Base-by-base conservation (phyloP, 1,139 yeast genomes). In the Kluyveromyces marxianus region DNA sequence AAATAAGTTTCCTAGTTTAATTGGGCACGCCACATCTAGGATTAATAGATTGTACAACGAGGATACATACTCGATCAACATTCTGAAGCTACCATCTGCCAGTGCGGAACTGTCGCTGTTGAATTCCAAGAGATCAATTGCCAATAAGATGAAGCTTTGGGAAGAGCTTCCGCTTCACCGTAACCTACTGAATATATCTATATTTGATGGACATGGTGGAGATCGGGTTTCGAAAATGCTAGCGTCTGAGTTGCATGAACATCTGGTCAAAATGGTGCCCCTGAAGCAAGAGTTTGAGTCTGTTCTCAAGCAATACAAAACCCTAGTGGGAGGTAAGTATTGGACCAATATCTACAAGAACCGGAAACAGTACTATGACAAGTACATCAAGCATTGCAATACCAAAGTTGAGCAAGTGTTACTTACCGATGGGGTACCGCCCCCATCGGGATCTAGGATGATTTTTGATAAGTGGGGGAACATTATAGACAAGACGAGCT, bases 161-260 rank as follows among this genome's bases (percentile, higher is more conserved):
- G 53, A 46, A 40, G 46, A 46, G 42, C 42, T 48, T 24, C 45
- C 54, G 7, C 41, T 52, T 37, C 48, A 46, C 7, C 47, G 54
- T 21, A 57, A 63, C 35, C 75, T 79, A 31, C 83, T 88, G 66
- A 79, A 79, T 57, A 81, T 85, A 62, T 77, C 79, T 42, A 75
- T 92, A 2, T 89, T 83, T 64, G 98, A 92, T 65, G 98, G 97
- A 2, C 98, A 92, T 64, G 97, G 97, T 3, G 96, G 96, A 21
- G 74, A 71, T 33, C 79, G 82, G 50, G 87, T 96, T 57, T 74
- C 89, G 37, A 72, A 69, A 28, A 84, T 73, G 56, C 69, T 90
- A 30, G 69, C 73, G 31, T 66, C 70, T 7, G 70, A 78, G 47
- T 70, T 88, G 39, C 76, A 82, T 32, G 57, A 65, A 42, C 74